Conservation (phyloP, 1,139 yeast genomes). For the Geotrichum australiense region DNA sequence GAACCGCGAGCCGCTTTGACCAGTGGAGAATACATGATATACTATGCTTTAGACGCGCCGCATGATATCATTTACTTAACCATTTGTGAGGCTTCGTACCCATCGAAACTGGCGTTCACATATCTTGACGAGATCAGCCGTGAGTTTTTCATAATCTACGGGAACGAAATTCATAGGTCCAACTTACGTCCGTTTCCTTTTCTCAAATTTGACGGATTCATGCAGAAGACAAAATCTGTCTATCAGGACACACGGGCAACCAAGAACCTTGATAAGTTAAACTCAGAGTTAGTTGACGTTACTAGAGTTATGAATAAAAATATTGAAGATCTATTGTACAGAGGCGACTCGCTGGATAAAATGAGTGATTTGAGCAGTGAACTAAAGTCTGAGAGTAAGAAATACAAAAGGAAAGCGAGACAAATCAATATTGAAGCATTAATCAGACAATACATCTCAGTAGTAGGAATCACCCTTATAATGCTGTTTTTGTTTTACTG, state of each 20-base stretch:
- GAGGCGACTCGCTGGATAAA: slow-evolving; percentile 89
- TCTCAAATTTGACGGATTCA: slow-evolving; percentile 74
- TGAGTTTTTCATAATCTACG: slow-evolving; percentile 78
- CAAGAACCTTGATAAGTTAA: slow-evolving; percentile 75
- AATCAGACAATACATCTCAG: slow-evolving; percentile 82
- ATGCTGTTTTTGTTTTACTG: slow-evolving; percentile 80
- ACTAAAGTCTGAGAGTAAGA: slow-evolving; percentile 74
- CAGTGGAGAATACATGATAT: slow-evolving; percentile 66
- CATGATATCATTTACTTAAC: slow-evolving; percentile 58
- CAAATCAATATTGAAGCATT: slow-evolving; percentile 85
- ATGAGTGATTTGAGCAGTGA: slow-evolving; percentile 85
- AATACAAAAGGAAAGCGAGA: slow-evolving; percentile 84
- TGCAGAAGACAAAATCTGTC: slow-evolving; percentile 78
- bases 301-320: slow-evolving; percentile 93
- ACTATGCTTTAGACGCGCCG: slow-evolving; percentile 57
- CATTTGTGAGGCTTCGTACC: slow-evolving; percentile 71
- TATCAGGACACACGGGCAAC: slow-evolving; percentile 92
- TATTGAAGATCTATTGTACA: slow-evolving; percentile 84
- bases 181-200: slow-evolving; percentile 82
- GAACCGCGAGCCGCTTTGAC: slow-evolving; percentile 85
- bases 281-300: slow-evolving; percentile 85
- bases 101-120: slow-evolving; percentile 82
- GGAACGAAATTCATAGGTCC: slow-evolving; percentile 46
- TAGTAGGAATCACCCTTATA: slow-evolving; percentile 63
- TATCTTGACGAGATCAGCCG: slow-evolving; percentile 73